Evolutionary conservation across 257 asterid genomes (phyloP), one percentile per base, ranked within the genome.

Genomic region (Capsicum baccatum): DNA sequence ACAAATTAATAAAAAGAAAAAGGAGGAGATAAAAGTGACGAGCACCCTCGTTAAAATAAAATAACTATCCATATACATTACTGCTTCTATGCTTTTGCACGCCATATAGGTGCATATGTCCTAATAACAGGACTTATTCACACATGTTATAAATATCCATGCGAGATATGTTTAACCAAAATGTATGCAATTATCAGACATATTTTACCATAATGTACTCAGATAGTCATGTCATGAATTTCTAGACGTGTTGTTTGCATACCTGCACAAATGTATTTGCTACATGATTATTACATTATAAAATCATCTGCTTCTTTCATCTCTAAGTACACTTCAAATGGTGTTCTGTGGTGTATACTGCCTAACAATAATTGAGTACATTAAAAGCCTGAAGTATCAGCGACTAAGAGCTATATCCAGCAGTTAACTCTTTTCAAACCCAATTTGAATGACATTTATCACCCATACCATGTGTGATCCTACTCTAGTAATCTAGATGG

Each of bases 301-400:
- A 69, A 16, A 39, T 39, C 79, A 69, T 16, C 55, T 16, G 55
- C 54, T 37, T 8, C 74, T 68, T 39, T 69, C 42, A 69, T 69
- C 33, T 42, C 6, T 14, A 69, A 69, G 79, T 69, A 42, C 55
- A 42, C 55, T 69, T 42, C 15, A 14, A 14, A 67, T 67, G 48
- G 74, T 67, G 74, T 69, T 69, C 55, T 69, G 55, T 69, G 54
- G 15, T 69, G 15, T 17, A 69, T 39, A 42, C 79, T 16, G 21
- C 55, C 55, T 42, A 42, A 69, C 79, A 69, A 69, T 9, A 67
- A 4, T 69, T 39, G 55, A 69, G 54, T 69, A 16, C 6, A 69
- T 69, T 16, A 69, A 69, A 39, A 69, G 48, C 48, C 78, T 15
- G 79, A 69, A 69, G 42, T 69, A 69, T 69, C 79, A 69, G 33